Evolutionary conservation across 2,329 filamentous ascomycete genomes (phyloP).

Genomic region (Catunica adiposa): DNA sequence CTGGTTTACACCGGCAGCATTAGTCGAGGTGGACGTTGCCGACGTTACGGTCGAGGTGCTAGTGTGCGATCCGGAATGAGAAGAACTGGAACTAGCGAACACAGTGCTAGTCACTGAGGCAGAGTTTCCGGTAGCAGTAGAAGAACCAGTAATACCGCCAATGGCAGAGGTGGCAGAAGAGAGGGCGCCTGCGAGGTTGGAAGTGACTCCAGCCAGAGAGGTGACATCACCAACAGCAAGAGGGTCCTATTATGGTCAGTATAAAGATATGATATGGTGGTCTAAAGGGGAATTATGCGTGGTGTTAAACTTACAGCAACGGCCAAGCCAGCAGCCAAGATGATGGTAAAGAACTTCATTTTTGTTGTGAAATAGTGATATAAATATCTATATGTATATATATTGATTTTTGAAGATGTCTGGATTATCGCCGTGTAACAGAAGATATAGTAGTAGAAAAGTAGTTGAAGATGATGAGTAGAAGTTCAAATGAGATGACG

Average conservation of each 20-base stretch:
- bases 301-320: slow-evolving; percentile 18
- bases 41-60: slow-evolving; percentile 14
- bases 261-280: no score
- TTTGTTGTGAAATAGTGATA: no score
- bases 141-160: not conserved
- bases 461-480: no score
- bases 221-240: slow-evolving; percentile 7
- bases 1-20: slow-evolving; percentile 21
- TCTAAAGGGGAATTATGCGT: not conserved
- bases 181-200: slow-evolving; percentile 8
- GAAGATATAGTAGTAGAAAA: no score
- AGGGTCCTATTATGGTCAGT: not conserved
- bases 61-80: not conserved
- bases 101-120: not conserved
- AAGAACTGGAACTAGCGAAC: slow-evolving; percentile 4
- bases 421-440: no score
- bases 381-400: no score
- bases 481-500: no score
- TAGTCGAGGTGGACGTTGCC: slow-evolving; percentile 19
- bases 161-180: slow-evolving; percentile 4
- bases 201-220: slow-evolving; percentile 10
- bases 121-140: slow-evolving; percentile 2
- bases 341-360: slow-evolving; percentile 25
- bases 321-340: slow-evolving; percentile 20
- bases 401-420: no score